phyloP scores from a whole-genome alignment of 352 stramenopile species.

The Globisporangium camurandrum region DNA sequence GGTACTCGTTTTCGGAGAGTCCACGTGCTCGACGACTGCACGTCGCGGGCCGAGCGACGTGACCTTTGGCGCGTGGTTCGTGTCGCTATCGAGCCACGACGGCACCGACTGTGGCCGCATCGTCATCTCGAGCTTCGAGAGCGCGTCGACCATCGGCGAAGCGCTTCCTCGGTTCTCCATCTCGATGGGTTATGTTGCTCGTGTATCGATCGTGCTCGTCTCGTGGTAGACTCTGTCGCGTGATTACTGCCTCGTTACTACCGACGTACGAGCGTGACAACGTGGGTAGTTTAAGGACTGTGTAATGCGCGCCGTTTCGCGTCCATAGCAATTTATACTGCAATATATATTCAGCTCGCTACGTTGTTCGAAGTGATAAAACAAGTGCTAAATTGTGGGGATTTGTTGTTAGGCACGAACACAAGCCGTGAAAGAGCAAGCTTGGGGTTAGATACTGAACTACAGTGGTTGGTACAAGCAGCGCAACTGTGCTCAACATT shows the following conservation, averaged over 20 bases:
- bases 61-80: constrained; percentile 57
- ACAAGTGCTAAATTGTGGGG: no score
- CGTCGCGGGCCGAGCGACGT: constrained; percentile 42
- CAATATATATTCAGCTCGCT: no score
- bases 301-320: no score
- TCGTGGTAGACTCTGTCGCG: neutral
- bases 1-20: constrained; percentile 8
- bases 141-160: constrained; percentile 41
- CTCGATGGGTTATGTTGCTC: neutral
- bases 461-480: no score
- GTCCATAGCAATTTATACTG: no score
- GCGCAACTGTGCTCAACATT: no score
- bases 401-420: no score
- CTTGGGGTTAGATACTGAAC: no score
- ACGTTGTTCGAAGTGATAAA: no score
- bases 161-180: constrained; percentile 13
- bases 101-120: constrained; percentile 66
- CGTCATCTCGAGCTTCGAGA: constrained; percentile 60
- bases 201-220: neutral
- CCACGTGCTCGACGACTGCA: constrained; percentile 44
- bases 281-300: no score
- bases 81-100: constrained; percentile 68
- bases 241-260: neutral
- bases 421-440: no score
- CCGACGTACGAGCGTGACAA: neutral